A percentile compares a stretch with the other conserved stretches of the same genome.
phyloP scores from a whole-genome alignment of 148 eudicot species.

The Silene conica region DNA sequence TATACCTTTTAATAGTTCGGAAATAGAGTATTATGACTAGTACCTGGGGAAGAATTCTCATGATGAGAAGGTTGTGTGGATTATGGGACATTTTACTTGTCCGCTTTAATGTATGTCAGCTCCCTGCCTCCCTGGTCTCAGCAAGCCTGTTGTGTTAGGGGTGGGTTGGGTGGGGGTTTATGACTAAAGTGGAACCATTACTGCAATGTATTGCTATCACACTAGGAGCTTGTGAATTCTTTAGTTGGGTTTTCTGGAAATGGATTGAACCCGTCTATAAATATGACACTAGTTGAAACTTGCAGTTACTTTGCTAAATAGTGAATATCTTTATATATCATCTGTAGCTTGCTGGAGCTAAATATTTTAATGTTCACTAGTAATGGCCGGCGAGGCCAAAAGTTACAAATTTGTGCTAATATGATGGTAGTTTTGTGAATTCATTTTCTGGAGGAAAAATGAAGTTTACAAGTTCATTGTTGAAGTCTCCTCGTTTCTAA shows the following conservation, averaged over 20 bases:
- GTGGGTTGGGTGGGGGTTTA: background rate
- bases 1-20: constrained; percentile 15
- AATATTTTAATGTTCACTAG: background rate
- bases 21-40: background rate
- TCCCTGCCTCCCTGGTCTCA: background rate
- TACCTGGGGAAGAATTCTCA: background rate
- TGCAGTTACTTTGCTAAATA: background rate
- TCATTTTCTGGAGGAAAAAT: background rate
- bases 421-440: background rate
- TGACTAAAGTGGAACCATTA: background rate
- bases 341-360: background rate
- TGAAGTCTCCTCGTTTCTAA: background rate
- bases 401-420: background rate
- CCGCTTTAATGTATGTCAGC: background rate
- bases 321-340: background rate
- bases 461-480: background rate
- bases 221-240: background rate
- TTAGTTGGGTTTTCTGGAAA: background rate
- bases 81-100: background rate
- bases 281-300: background rate
- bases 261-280: background rate
- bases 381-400: background rate
- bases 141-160: background rate
- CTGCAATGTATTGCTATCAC: background rate
- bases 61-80: background rate